Evolutionary conservation across 345 rosid species (phyloP), one percentile per base, ranked within the genome.

Genomic region (Kernera saxatilis): DNA sequence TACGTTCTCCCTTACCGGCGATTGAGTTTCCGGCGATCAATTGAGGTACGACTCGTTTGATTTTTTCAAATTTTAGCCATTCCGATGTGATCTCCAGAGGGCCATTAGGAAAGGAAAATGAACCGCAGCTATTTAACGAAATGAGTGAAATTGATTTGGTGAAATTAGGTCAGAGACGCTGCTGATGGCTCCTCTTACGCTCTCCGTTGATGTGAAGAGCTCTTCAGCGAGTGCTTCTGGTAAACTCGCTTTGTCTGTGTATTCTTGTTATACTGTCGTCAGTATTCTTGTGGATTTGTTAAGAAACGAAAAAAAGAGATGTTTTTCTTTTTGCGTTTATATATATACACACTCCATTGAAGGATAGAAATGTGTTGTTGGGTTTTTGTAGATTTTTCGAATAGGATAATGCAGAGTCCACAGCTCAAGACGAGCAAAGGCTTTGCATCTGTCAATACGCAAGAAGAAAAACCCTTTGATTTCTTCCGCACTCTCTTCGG

Each of bases 401-500:
- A 58, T 64, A 25, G 54, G 75, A 78, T 51, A 78, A 74, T 78
- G 73, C 82, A 82, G 26, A 75, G 58, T 63, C 64, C 79, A 64
- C 84, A 78, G 78, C 74, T 83, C 66, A 72, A 74, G 65, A 60
- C 56, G 30, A 80, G 64, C 49, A 86, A 82, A 73, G 76, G 82
- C 48, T 87, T 91, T 75, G 93, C 91, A 18, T 89, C 93, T 23
- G 76, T 85, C 56, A 80, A 61, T 73, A 53, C 64, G 36, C 75
- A 71, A 77, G 85, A 87, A 45, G 87, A 86, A 12, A 85, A 82
- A 9, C 96, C 93, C 5, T 84, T 91, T 14, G 87, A 87, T 81
- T 91, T 91, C 74, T 73, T 87, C 41, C 97, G 89, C 36, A 67
- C 74, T 77, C 46, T 91, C 63, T 82, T 86, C 25, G 97, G 96